These are phyloP conservation scores for Lolium multiflorum DNA, from an alignment of 176 grass and related monocot species.

Conservation along the genomic window DNA sequence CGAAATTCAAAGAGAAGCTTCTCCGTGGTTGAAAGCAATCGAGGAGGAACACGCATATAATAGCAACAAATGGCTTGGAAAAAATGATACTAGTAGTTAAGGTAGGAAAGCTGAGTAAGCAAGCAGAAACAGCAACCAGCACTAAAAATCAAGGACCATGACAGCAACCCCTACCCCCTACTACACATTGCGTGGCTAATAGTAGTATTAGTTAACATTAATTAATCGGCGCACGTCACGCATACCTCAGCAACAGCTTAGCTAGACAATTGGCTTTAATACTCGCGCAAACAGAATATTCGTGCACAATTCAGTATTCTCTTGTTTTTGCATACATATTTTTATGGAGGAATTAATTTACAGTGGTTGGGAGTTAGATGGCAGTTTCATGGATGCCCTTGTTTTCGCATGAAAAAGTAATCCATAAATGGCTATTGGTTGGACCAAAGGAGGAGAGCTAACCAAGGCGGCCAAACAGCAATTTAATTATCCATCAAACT, in stretches of 20 bases:
- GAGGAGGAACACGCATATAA: slow-evolving; percentile 29
- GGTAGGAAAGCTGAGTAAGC: slow-evolving; percentile 56
- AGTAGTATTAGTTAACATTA: slow-evolving; percentile 14
- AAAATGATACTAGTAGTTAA: slow-evolving; percentile 29
- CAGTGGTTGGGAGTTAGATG: background rate
- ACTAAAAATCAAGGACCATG: slow-evolving; percentile 69
- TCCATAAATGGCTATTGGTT: slow-evolving; percentile 31
- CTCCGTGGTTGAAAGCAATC: slow-evolving; percentile 52
- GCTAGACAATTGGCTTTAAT: background rate
- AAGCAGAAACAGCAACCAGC: slow-evolving; percentile 50
- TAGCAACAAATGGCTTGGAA: slow-evolving; percentile 40
- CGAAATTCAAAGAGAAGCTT: slow-evolving; percentile 55
- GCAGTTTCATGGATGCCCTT: slow-evolving; percentile 25
- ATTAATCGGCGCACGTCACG: slow-evolving; percentile 43
- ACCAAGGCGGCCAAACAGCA: slow-evolving; percentile 39
- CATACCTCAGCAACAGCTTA: slow-evolving; percentile 35
- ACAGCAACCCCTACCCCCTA: slow-evolving; percentile 53
- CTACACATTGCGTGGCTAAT: slow-evolving; percentile 41
- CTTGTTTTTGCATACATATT: background rate
- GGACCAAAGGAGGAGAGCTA: slow-evolving; percentile 18
- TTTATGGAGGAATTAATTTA: slow-evolving; percentile 13
- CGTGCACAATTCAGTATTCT: slow-evolving; percentile 3
- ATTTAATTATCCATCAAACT: slow-evolving; percentile 42
- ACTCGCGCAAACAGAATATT: background rate
- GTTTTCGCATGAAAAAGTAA: slow-evolving; percentile 6